These are phyloP conservation scores for Lentinula guzmanii DNA, from an alignment of 768 basidiomycete species.

Conservation along the genomic window DNA sequence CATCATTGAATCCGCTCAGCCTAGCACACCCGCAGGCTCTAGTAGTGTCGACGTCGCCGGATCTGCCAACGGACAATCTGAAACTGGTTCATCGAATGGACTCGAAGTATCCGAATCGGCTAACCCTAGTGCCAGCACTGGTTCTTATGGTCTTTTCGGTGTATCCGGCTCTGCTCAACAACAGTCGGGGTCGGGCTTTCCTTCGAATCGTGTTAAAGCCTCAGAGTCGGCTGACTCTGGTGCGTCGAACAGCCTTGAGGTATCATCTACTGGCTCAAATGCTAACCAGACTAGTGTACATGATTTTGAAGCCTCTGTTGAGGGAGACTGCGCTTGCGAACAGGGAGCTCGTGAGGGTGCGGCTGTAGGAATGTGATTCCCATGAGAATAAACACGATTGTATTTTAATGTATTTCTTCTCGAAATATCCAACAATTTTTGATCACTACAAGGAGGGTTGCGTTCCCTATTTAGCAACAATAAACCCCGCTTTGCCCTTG, in stretches of 20 bases:
- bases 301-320: neutral
- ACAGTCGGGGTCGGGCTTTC: neutral
- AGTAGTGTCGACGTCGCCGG: neutral
- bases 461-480: too few species aligned
- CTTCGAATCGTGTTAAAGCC: neutral
- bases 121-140: neutral
- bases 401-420: neutral
- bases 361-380: neutral
- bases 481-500: neutral
- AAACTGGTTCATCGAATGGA: neutral
- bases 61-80: neutral
- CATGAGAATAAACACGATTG: neutral
- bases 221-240: neutral
- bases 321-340: neutral
- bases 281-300: neutral
- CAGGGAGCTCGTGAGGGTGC: neutral
- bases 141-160: neutral
- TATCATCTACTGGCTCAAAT: neutral
- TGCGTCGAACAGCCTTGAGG: neutral
- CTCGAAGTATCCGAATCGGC: neutral
- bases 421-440: neutral
- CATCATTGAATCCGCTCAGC: neutral
- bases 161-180: neutral
- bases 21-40: neutral
- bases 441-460: too few species aligned